Conservation (phyloP, 306 rosid species). For the Acacia melanoxylon region DNA sequence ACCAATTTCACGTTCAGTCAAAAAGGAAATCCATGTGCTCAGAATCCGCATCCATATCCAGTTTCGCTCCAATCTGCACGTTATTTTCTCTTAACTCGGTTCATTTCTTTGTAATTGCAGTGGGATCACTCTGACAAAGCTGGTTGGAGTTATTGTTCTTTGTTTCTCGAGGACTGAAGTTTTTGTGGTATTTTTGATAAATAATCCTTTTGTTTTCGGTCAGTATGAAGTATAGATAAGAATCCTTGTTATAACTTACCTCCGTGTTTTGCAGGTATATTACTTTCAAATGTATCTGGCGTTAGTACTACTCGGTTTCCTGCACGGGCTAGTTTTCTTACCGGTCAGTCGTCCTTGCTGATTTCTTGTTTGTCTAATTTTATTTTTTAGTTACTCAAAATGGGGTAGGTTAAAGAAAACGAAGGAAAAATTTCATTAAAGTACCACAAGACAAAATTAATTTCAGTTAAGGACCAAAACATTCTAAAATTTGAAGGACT, state of each 20-base stretch:
- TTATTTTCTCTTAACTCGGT: conserved; percentile 17
- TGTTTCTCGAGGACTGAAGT: conserved; percentile 97
- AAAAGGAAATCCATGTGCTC: not conserved
- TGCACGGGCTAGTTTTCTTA: conserved; percentile 94
- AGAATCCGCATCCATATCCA: conserved; percentile 10
- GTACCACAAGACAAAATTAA: too few species aligned
- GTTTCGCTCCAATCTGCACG: conserved; percentile 15
- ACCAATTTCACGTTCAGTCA: conserved; percentile 6
- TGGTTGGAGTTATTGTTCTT: conserved; percentile 93
- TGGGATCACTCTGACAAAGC: conserved; percentile 93
- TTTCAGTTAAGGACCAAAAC: too few species aligned
- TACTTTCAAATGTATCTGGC: conserved; percentile 95
- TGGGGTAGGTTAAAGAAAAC: not conserved
- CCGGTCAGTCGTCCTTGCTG: conserved; percentile 58
- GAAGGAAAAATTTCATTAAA: too few species aligned
- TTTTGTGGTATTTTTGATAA: conserved; percentile 75
- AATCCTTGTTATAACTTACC: conserved; percentile 12
- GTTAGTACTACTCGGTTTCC: conserved; percentile 91
- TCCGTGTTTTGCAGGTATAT: conserved; percentile 69
- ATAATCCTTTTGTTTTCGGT: conserved; percentile 22
- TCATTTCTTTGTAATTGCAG: conserved; percentile 45
- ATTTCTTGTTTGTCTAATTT: not conserved
- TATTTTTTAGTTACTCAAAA: not conserved
- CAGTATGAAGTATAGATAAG: not conserved
- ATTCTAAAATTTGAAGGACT: too few species aligned